Conservation (phyloP, 1,139 yeast genomes). For the Saccharomyces hybrid region DNA sequence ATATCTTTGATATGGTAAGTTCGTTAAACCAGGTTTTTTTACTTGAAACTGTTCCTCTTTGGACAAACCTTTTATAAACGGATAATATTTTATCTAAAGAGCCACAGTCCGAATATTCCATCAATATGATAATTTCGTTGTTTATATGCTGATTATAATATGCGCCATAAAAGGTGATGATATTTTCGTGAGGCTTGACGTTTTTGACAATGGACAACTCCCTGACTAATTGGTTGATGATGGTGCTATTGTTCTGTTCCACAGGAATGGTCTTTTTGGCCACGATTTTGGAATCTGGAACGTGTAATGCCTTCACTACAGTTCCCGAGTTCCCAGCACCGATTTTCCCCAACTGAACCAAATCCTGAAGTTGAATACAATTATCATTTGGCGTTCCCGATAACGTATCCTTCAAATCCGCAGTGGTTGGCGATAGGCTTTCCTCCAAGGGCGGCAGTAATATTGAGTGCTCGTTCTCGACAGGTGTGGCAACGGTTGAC, state of each 20-base stretch:
- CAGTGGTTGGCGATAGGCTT: not conserved
- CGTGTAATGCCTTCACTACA: constrained; percentile 79
- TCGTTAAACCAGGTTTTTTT: constrained; percentile 51
- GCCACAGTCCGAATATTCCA: constrained; percentile 95
- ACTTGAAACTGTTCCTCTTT: constrained; percentile 9
- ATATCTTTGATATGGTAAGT: constrained; percentile 61
- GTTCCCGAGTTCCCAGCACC: constrained; percentile 95
- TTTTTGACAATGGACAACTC: constrained; percentile 88
- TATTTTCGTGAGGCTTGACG: constrained; percentile 68
- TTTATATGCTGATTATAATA: constrained; percentile 35
- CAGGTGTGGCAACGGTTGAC: not conserved
- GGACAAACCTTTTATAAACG: constrained; percentile 28
- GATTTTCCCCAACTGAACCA: constrained; percentile 64
- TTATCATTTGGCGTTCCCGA: not conserved
- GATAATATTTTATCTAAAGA: constrained; percentile 72
- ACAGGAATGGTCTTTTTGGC: constrained; percentile 85
- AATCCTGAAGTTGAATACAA: constrained; percentile 39
- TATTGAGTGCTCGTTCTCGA: not conserved
- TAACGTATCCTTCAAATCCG: not conserved
- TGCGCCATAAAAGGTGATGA: constrained; percentile 87
- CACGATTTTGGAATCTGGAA: constrained; percentile 82
- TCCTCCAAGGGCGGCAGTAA: not conserved
- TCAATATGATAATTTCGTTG: constrained; percentile 55
- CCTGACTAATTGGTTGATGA: constrained; percentile 78
- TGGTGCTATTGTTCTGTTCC: constrained; percentile 65